A percentile compares a stretch with the other conserved stretches of the same genome.
phyloP scores from a whole-genome alignment of 164 flowering plant species.

The Tinospora cordifolia region DNA sequence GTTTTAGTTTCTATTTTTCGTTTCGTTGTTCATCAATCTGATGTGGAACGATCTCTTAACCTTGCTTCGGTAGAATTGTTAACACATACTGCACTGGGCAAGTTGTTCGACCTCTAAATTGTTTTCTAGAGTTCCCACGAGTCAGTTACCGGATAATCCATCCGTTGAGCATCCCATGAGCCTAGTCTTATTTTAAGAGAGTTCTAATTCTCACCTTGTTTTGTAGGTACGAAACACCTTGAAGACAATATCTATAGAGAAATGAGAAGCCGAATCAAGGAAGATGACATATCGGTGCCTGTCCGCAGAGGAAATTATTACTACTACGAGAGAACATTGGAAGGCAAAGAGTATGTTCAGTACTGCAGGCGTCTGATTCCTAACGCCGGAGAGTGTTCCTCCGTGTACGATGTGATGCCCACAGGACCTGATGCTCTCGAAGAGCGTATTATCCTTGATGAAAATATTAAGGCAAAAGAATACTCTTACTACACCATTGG shows the following conservation, averaged over 20 bases:
- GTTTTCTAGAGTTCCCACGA: too few relatives aligned
- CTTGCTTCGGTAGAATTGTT: neutral
- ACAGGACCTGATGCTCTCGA: conserved; percentile 61
- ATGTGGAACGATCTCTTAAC: neutral
- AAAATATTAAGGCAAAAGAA: conserved; percentile 61
- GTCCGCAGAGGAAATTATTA: conserved; percentile 56
- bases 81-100: neutral
- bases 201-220: neutral
- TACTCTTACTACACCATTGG: conserved; percentile 56
- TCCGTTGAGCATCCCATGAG: neutral
- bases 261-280: conserved; percentile 75
- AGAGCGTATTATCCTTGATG: conserved; percentile 81
- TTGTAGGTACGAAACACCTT: conserved; percentile 49
- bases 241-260: conserved; percentile 62
- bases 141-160: too few relatives aligned
- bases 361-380: conserved; percentile 56
- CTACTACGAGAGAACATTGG: conserved; percentile 59
- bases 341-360: conserved; percentile 79
- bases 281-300: conserved; percentile 86
- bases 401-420: conserved; percentile 69
- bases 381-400: conserved; percentile 23
- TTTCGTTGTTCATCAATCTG: neutral
- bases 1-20: neutral
- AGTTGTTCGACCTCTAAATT: too few relatives aligned
- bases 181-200: neutral